Percentiles rank a stretch among this genome's conserved stretches.
Conservation (phyloP, 257 asterid species). For the Craterostigma plantagineum region DNA sequence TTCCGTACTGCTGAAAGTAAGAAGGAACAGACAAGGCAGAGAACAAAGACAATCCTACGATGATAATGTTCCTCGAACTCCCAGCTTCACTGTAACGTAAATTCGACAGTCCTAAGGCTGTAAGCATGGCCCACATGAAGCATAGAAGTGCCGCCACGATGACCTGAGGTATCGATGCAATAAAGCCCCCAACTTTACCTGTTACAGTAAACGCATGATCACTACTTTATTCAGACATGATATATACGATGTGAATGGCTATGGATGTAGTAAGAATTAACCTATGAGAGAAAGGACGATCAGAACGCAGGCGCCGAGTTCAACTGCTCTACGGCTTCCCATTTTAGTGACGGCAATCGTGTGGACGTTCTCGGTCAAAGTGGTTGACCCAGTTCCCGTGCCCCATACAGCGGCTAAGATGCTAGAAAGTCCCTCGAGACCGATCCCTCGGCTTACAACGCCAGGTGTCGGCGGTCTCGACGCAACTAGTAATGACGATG, state of each 20-base stretch:
- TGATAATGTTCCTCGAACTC: constrained; percentile 91
- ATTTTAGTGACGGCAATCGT: constrained; percentile 96
- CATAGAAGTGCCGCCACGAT: constrained; percentile 92
- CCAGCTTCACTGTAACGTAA: constrained; percentile 94
- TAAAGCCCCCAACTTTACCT: constrained; percentile 97
- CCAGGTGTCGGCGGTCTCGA: constrained; percentile 97
- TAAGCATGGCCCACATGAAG: constrained; percentile 94
- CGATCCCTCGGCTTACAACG: constrained; percentile 86
- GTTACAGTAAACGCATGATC: too few relatives aligned
- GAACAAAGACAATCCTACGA: constrained; percentile 79
- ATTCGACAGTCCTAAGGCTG: constrained; percentile 86
- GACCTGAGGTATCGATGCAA: constrained; percentile 92
- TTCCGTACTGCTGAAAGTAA: constrained; percentile 81
- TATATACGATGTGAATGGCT: too few relatives aligned
- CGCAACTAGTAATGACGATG: constrained; percentile 84
- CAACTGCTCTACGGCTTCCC: constrained; percentile 95
- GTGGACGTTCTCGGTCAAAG: constrained; percentile 95
- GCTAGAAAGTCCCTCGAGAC: constrained; percentile 91
- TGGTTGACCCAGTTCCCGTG: constrained; percentile 81
- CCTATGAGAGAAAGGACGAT: constrained; percentile 69
- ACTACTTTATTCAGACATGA: too few relatives aligned
- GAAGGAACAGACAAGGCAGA: constrained; percentile 77
- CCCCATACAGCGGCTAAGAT: constrained; percentile 98
- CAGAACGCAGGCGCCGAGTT: constrained; percentile 67
- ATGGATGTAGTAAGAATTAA: constrained; percentile 10